These are phyloP conservation scores for Ophiostoma novo-ulmi DNA, from an alignment of 2,329 filamentous ascomycete genomes.

Conservation along the genomic window DNA sequence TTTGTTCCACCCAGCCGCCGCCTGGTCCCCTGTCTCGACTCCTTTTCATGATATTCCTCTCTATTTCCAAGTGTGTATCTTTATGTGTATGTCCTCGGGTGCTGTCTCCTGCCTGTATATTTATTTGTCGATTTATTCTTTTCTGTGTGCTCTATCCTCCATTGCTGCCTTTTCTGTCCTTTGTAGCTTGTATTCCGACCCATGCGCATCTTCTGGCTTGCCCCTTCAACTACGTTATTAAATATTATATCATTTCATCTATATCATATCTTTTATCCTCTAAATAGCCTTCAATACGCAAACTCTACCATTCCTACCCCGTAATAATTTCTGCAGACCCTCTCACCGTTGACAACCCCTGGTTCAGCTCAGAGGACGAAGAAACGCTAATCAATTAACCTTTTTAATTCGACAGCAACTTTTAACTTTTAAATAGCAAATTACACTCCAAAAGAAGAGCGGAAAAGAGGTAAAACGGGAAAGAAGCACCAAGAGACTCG, in stretches of 20 bases:
- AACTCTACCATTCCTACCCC: background rate
- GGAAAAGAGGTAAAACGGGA: conserved; percentile 4
- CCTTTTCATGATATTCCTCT: background rate
- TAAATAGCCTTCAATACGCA: background rate
- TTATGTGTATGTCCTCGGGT: background rate
- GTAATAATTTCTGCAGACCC: conserved; percentile 10
- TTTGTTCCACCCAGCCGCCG: conserved; percentile 6
- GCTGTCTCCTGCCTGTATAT: background rate
- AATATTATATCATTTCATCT: too few species aligned
- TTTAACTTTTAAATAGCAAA: background rate
- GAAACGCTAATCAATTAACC: background rate
- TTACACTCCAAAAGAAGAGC: conserved; percentile 8
- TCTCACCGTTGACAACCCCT: conserved; percentile 5
- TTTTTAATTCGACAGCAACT: background rate
- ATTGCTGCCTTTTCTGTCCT: background rate
- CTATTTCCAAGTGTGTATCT: too few species aligned
- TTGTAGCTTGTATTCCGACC: too few species aligned
- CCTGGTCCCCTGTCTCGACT: conserved; percentile 6
- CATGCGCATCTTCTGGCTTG: too few species aligned
- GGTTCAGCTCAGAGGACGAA: conserved; percentile 1
- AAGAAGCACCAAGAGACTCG: background rate
- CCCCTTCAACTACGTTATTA: too few species aligned
- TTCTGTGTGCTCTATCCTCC: background rate
- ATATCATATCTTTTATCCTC: too few species aligned
- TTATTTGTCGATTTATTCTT: background rate